Evolutionary conservation across 495 filamentous ascomycete species (phyloP), one percentile per base, ranked within the genome.

Genomic region (Tetracladium marchalianum): DNA sequence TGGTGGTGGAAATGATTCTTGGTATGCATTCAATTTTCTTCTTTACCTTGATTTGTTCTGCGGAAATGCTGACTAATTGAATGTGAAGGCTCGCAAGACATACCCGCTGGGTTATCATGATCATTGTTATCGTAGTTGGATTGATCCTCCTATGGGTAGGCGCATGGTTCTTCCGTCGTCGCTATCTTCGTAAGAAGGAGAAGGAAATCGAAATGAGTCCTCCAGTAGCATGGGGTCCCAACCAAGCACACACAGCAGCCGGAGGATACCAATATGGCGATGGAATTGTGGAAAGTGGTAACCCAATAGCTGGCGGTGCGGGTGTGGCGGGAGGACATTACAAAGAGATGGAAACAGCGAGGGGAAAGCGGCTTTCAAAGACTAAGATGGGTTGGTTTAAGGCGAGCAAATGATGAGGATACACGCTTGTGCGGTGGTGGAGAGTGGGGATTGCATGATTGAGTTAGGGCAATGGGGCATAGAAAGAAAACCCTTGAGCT

Each of bases 71-170:
- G 7, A 27, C 22, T 7, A 19, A 18, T 15, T 34, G 16, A 31
- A 7, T 12, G 16, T 33, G 2, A 51, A 77, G 73, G 74, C 46
- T 76, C 27, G 62, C 62, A 2, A 63, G 46, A 2, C 74, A 77
- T 55, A 72, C 65, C 54, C 63, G 70, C 62, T 77, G 71, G 71
- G 69, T 77, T n/a, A 66, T 76, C 43, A 72, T 76, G 59, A 61
- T 76, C 27, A 65, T 76, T 41, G 58, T 76, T 44, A 59, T 77
- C 37, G 62, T 74, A 11, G 63, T 77, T 22, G 70, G 60, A 40
- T 69, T 77, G 24, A 54, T 62, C 16, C 72, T 63, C 36, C 71
- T 71, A 44, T 77, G 74, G 74, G 54, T 71, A 8, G 71, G 66
- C 17, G 74, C 74, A 35, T 73, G 69, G 53, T 53, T 75, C 49